Conservation (phyloP, 352 stramenopile species). For the Phytopythium oedochilum region DNA sequence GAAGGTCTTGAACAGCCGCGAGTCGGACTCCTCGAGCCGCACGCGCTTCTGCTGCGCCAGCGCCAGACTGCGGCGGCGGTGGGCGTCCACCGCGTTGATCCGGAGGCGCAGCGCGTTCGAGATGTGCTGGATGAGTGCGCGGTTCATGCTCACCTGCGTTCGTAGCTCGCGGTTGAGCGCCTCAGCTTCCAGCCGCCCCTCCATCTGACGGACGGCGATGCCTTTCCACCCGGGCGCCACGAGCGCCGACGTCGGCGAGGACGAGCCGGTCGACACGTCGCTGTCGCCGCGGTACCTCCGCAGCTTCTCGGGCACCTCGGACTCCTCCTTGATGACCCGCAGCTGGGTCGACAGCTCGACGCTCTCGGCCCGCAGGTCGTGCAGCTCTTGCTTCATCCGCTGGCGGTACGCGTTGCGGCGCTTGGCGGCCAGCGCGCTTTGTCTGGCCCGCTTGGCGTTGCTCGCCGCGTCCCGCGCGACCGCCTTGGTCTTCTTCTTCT, state of each 20-base stretch:
- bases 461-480: background rate
- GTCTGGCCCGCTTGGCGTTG: constrained; percentile 1
- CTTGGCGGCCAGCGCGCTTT: constrained; percentile 12
- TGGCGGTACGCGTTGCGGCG: constrained; percentile 31
- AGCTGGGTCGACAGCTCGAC: constrained; percentile 24
- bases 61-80: constrained; percentile 2
- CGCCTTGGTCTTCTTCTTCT: background rate
- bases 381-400: constrained; percentile 28
- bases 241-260: constrained; percentile 2
- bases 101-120: constrained; percentile 19
- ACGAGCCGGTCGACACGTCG: background rate
- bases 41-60: constrained; percentile 12
- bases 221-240: constrained; percentile 24
- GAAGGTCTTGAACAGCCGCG: constrained; percentile 26
- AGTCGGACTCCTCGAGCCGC: constrained; percentile 19
- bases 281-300: constrained; percentile 2
- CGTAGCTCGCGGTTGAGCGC: constrained; percentile 16
- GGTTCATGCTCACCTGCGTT: constrained; percentile 17
- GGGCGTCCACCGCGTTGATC: constrained; percentile 7
- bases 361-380: constrained; percentile 20
- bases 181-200: constrained; percentile 17
- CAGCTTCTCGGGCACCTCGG: constrained; percentile 8
- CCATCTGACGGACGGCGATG: constrained; percentile 21
- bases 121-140: constrained; percentile 23
- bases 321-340: constrained; percentile 14